These are phyloP conservation scores for Andrographis paniculata DNA, from an alignment of 305 asterid species.

Conservation along the genomic window DNA sequence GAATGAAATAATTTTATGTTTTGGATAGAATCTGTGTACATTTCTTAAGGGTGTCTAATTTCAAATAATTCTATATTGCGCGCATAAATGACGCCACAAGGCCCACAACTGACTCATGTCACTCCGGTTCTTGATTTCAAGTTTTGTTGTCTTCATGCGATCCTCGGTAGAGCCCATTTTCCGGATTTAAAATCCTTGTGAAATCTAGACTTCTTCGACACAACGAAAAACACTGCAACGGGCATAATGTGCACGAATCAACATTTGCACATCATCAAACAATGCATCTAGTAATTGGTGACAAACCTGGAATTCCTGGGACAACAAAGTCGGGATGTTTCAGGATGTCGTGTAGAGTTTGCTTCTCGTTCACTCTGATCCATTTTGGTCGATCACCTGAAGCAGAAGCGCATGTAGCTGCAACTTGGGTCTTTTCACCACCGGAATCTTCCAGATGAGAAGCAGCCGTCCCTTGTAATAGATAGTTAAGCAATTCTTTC, in stretches of 20 bases:
- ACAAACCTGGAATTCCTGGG: conserved; percentile 86
- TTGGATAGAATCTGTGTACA: no score
- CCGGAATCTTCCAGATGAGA: conserved; percentile 46
- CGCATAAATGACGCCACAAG: no score
- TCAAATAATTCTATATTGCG: no score
- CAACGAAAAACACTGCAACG: conserved; percentile 55
- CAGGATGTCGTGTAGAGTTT: conserved; percentile 57
- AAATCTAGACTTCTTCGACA: conserved; percentile 63
- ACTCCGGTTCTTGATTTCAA: no score
- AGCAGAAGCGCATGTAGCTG: conserved; percentile 26
- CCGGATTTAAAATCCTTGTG: conserved; percentile 61
- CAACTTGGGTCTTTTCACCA: conserved; percentile 33
- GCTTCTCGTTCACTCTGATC: conserved; percentile 62
- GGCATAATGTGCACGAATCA: conserved; percentile 6
- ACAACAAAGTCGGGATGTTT: conserved; percentile 45
- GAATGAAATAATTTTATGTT: no score
- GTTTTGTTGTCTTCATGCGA: no score
- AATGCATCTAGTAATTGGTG: no score
- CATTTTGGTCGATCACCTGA: conserved; percentile 49
- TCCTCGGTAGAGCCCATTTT: conserved; percentile 54
- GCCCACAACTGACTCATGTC: no score
- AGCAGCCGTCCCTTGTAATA: conserved; percentile 69
- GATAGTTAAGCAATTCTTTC: conserved; percentile 36
- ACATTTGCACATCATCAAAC: conserved; percentile 9
- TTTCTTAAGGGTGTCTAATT: no score